Evolutionary conservation across 1,139 yeast species (phyloP).

Genomic region (Nakaseomyces kungkrabaensis): DNA sequence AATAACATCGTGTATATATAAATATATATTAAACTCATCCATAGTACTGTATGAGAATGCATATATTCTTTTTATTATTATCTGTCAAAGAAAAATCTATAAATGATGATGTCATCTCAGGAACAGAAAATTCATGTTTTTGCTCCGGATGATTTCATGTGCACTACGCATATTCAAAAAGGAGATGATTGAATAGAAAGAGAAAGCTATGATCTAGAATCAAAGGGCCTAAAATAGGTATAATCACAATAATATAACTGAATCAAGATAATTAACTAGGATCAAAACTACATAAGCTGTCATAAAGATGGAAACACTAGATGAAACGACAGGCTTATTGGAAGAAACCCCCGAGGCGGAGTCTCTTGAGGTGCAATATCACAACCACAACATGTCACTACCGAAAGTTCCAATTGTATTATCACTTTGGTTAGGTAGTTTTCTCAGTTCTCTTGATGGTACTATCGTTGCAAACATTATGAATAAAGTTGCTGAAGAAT

Average conservation of each 20-base stretch:
- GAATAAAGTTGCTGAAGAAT: constrained; percentile 53
- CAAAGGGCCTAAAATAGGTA: too few species aligned
- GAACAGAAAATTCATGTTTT: not conserved
- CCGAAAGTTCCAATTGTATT: constrained; percentile 28
- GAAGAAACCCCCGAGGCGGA: constrained; percentile 8
- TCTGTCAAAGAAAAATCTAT: not conserved
- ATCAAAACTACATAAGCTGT: not conserved
- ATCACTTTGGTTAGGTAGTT: constrained; percentile 41
- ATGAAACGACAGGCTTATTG: constrained; percentile 16
- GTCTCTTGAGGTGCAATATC: constrained; percentile 18
- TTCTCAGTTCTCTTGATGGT: constrained; percentile 51
- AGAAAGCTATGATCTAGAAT: too few species aligned
- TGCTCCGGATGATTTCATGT: not conserved
- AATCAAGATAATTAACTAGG: too few species aligned
- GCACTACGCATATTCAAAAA: too few species aligned
- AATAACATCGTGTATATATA: not conserved
- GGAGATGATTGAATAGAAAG: too few species aligned
- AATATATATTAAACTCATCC: not conserved
- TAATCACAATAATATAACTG: too few species aligned
- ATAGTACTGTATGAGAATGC: not conserved
- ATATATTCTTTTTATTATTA: not conserved
- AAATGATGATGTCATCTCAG: not conserved
- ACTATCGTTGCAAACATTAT: constrained; percentile 58
- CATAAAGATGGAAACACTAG: constrained; percentile 13
- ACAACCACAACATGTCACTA: constrained; percentile 19